Evolutionary conservation across 2,329 filamentous ascomycete species (phyloP), one percentile per base, ranked within the genome.

Genomic region (Escovopsis sp.): DNA sequence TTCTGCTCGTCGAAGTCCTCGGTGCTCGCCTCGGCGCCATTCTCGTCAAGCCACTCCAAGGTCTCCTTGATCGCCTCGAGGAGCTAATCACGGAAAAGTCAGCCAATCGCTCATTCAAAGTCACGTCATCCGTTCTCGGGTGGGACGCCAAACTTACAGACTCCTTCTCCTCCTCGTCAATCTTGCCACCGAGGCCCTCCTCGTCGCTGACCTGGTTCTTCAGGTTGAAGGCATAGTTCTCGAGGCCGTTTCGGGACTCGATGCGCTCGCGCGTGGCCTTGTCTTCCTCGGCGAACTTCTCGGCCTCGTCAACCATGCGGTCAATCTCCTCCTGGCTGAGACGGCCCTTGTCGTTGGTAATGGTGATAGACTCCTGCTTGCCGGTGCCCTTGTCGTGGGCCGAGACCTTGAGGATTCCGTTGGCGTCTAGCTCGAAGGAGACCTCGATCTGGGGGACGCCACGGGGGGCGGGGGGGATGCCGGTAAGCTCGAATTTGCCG

Each of bases 1-100:
- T 92, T 94, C 72, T 96, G 88, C 76, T 98, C 90, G 64, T 94
- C 87, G 52, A 96, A 94, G 69, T 96, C 90, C 68, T 94, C 88
- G 40, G 85, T 71, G 48, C 70, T 75, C 45, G 90, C 90, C 35
- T 80, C 79, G 47, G 79, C 76, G 47, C 75, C 83, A 65, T 94
- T 92, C 74, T 93, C 85, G 50, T 94, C 87, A 41, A 98, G 79
- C 90, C 90, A 98, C 60, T 94, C 87, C 51, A 79, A 79, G 44
- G 85, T 70, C 70, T 98, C 90, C 81, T 96, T 96, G 66, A 98
- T 77, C 44, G 90, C 90, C 47, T 94, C 87, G 45, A 93, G 66
- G 50, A 98, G 76, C 74, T 79, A 35, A 12, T 28, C n/a, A 5
- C 17, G 31, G 5, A n/a, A 5, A 5, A 69, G 48, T 65, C 56